Base-by-base conservation (phyloP, 2,329 filamentous ascomycete genomes). In the Aspergillus pseudoviridinutans region DNA sequence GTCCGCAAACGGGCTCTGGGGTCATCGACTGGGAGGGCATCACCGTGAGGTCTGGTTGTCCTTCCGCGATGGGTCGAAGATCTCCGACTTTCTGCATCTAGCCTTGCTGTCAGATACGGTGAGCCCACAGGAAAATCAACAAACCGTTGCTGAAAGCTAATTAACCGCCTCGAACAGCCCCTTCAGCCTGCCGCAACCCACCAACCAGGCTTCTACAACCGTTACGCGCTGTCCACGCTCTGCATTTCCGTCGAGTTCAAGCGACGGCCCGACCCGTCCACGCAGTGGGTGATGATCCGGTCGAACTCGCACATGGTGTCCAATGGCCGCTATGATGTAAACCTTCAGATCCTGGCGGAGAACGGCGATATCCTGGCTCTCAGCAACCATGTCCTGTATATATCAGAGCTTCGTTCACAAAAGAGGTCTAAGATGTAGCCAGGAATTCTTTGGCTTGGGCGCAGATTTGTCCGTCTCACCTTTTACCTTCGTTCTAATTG, bases 171-270 rank as follows among this genome's bases (percentile, higher is more conserved):
- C 41, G 20, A 22, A 53, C 22, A 66, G 64, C 64, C 64, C 1
- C 59, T 66, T 25, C 64, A 66, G 46, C 64, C 64, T 2, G 55
- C 64, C 17, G 64, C 64, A 41, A 66, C 63, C 1, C 64, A 66
- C 44, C 57, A 57, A 20, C 50, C 54, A n/a, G 59, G 58, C 2
- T 65, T 66, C 29, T 65, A 65, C 46, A 25, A 47, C 27, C 55
- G 41, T 17, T 59, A 66, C 44, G 61, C 63, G 1, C 57, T 66
- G 24, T 64, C 62, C 49, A 65, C 63, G 14, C 57, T 64, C 6
- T 66, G 64, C 51, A 27, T 65, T 49, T 63, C 64, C n/a, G 59
- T 65, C 28, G 64, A 65, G 49, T 65, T 66, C 51, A 66, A 66
- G 51, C 61, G 59, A 29, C 63, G 60, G 44, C 63, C 63, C 29